Conservation (phyloP, 225 moss, liverwort and hornwort species). For the Marchantia polymorpha region DNA sequence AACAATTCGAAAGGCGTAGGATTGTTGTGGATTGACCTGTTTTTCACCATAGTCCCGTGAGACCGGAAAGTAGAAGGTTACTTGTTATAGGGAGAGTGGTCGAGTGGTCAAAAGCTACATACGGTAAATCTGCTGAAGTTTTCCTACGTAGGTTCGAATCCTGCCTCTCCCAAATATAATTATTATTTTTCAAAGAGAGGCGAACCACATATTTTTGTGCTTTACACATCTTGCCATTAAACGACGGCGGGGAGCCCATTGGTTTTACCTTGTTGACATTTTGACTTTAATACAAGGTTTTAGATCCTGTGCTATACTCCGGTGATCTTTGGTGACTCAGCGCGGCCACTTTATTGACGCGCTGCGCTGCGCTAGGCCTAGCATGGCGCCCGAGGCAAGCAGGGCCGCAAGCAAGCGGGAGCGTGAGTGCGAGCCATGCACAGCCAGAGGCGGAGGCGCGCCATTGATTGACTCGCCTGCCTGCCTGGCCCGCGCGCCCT, state of each 20-base stretch:
- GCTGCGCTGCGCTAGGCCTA: neutral
- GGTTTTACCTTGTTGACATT: too few relatives aligned
- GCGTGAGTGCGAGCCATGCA: neutral
- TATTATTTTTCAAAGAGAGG: neutral
- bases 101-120: neutral
- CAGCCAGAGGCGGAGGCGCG: neutral
- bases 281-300: too few relatives aligned
- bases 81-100: neutral
- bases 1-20: too few relatives aligned
- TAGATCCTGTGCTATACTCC: too few relatives aligned
- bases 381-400: neutral
- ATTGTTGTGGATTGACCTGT: too few relatives aligned
- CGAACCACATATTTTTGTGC: neutral
- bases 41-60: too few relatives aligned
- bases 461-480: neutral
- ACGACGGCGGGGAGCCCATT: too few relatives aligned
- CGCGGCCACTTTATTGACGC: neutral
- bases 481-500: too few relatives aligned
- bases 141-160: constrained; percentile 8
- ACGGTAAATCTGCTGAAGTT: constrained; percentile 7
- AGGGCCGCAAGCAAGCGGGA: too few relatives aligned
- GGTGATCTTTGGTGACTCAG: too few relatives aligned
- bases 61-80: too few relatives aligned
- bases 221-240: too few relatives aligned
- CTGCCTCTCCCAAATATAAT: constrained; percentile 1